phyloP scores from a whole-genome alignment of 208 protist species.

The Acanthamoeba healyi region DNA sequence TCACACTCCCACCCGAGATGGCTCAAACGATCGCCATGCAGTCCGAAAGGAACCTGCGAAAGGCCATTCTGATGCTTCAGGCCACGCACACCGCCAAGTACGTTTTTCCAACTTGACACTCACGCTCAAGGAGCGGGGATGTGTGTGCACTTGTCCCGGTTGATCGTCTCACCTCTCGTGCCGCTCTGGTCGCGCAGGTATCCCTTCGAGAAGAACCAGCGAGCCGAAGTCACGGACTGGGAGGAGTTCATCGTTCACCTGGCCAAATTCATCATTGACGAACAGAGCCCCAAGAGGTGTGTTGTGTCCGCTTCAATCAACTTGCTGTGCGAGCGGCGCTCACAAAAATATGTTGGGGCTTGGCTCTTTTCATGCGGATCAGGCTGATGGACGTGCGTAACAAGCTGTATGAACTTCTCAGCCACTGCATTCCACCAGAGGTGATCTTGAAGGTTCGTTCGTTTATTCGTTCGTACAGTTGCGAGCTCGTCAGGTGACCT shows the following conservation, averaged over 20 bases:
- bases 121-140: too few relatives aligned
- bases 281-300: constrained; percentile 95
- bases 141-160: too few relatives aligned
- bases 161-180: neutral
- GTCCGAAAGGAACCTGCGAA: constrained; percentile 96
- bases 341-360: too few relatives aligned
- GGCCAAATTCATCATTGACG: constrained; percentile 93
- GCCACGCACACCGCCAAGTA: constrained; percentile 91
- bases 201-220: constrained; percentile 74
- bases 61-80: constrained; percentile 98
- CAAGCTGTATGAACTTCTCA: constrained; percentile 98
- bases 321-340: too few relatives aligned
- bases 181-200: constrained; percentile 64
- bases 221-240: constrained; percentile 93
- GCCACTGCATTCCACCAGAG: constrained; percentile 98
- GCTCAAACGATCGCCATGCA: constrained; percentile 89
- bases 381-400: constrained; percentile 94
- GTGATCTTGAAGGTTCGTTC: constrained; percentile 92
- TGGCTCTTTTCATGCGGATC: neutral
- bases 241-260: constrained; percentile 95
- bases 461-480: neutral
- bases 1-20: constrained; percentile 88
- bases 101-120: neutral
- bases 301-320: too few relatives aligned
- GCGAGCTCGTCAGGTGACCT: neutral